Evolutionary conservation across 2,329 filamentous ascomycete genomes (phyloP).

Genomic region (Xylariaceae sp.): DNA sequence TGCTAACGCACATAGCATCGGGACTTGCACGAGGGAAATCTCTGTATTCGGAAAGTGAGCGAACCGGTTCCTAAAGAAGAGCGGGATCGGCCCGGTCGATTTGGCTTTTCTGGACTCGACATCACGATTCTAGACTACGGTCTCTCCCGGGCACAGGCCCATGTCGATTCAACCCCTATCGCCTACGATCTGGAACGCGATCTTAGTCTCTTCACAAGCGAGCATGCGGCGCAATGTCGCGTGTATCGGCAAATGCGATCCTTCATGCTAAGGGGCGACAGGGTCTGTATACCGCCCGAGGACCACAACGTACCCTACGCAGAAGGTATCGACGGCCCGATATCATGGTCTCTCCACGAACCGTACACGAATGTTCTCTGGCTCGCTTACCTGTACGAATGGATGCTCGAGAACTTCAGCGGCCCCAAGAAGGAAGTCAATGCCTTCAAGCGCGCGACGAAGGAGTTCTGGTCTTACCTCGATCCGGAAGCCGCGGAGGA

Average conservation of each 20-base stretch:
- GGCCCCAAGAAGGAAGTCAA: conserved; percentile 43
- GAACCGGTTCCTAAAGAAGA: conserved; percentile 32
- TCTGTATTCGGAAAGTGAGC: conserved; percentile 49
- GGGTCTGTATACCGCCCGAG: conserved; percentile 44
- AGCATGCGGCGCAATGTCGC: conserved; percentile 54
- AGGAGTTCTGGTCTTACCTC: conserved; percentile 50
- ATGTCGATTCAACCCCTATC: conserved; percentile 37
- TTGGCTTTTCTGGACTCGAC: conserved; percentile 56
- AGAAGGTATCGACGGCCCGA: conserved; percentile 40
- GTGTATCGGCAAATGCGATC: conserved; percentile 60
- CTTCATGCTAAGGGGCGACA: conserved; percentile 48
- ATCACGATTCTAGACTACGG: conserved; percentile 63
- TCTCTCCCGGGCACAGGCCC: conserved; percentile 51
- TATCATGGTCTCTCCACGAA: conserved; percentile 50
- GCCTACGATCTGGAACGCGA: conserved; percentile 58
- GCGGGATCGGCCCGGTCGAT: conserved; percentile 35
- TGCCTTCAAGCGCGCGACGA: conserved; percentile 44
- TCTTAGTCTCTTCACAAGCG: conserved; percentile 54
- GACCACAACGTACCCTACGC: conserved; percentile 45
- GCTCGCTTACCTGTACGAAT: conserved; percentile 57
- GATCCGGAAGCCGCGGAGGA: conserved; percentile 45
- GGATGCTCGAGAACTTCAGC: conserved; percentile 43
- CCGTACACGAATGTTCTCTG: conserved; percentile 63
- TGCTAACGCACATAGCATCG: conserved; percentile 44
- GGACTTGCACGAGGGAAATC: conserved; percentile 60